Conservation (phyloP, 495 filamentous ascomycete genomes). For the Cercophora samala region DNA sequence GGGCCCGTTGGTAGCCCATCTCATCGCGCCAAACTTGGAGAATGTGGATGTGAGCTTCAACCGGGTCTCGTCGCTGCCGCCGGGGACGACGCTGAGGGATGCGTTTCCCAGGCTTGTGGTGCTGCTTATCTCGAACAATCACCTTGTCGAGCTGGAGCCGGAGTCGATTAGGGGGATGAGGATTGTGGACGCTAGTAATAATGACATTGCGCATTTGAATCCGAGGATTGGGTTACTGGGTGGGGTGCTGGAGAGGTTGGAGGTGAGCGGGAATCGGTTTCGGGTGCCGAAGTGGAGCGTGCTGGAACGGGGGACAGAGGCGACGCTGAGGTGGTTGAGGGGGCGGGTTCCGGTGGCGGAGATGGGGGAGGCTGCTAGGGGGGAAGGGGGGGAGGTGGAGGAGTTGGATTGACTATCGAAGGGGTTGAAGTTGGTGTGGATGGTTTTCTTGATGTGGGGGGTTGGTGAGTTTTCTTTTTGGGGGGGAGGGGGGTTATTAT, state of each 20-base stretch:
- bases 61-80: slow-evolving; percentile 63
- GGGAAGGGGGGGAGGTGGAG: slow-evolving; percentile 32
- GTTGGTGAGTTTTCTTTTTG: neutral
- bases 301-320: slow-evolving; percentile 82
- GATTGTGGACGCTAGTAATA: slow-evolving; percentile 74
- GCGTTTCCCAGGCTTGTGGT: slow-evolving; percentile 64
- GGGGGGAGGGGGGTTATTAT: neutral
- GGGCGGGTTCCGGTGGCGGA: slow-evolving; percentile 71
- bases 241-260: slow-evolving; percentile 52
- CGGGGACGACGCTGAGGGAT: slow-evolving; percentile 45
- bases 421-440: neutral
- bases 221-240: slow-evolving; percentile 72
- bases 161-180: slow-evolving; percentile 71
- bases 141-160: slow-evolving; percentile 65
- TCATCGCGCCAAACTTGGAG: slow-evolving; percentile 67
- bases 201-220: slow-evolving; percentile 73
- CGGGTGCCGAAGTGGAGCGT: slow-evolving; percentile 83
- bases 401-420: slow-evolving; percentile 32
- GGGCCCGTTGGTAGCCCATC: slow-evolving; percentile 55
- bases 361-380: slow-evolving; percentile 46
- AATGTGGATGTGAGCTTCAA: slow-evolving; percentile 80
- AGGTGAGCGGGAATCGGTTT: slow-evolving; percentile 78
- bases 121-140: slow-evolving; percentile 73
- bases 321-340: slow-evolving; percentile 77
- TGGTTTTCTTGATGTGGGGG: neutral